These are phyloP conservation scores for Pseudofabraea citricarpa DNA, from an alignment of 2,329 filamentous ascomycete species.

Conservation along the genomic window DNA sequence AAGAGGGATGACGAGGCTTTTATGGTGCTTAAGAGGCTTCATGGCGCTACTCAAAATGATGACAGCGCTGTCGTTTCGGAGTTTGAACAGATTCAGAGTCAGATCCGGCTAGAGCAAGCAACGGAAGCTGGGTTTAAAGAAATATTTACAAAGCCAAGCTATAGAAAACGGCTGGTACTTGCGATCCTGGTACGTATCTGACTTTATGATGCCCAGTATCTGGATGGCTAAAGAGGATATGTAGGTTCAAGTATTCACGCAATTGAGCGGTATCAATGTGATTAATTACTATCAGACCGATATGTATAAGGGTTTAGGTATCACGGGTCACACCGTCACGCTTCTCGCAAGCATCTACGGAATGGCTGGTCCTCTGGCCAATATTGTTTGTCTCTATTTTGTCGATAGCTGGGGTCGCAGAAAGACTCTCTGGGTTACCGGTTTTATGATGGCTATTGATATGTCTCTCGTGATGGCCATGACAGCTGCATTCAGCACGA, in stretches of 20 bases:
- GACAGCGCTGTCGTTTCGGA: not conserved
- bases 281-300: not conserved
- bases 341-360: not conserved
- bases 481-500: not conserved
- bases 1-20: not conserved
- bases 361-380: not conserved
- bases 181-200: not conserved
- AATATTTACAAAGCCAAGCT: not conserved
- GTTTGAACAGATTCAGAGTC: not conserved
- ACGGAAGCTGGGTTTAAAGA: not conserved
- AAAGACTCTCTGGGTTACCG: not conserved
- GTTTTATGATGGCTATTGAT: not conserved
- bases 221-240: not conserved
- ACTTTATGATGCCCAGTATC: too few species aligned
- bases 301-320: not conserved
- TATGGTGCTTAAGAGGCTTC: not conserved
- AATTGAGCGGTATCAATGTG: not conserved
- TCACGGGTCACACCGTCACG: not conserved
- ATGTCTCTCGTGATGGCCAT: not conserved
- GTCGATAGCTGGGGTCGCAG: not conserved
- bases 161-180: not conserved
- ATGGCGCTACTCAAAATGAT: not conserved
- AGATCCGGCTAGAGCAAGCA: not conserved
- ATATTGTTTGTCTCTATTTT: not conserved
- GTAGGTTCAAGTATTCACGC: not conserved